phyloP scores from a whole-genome alignment of 441 rosid genomes.

The Kokia cookei region DNA sequence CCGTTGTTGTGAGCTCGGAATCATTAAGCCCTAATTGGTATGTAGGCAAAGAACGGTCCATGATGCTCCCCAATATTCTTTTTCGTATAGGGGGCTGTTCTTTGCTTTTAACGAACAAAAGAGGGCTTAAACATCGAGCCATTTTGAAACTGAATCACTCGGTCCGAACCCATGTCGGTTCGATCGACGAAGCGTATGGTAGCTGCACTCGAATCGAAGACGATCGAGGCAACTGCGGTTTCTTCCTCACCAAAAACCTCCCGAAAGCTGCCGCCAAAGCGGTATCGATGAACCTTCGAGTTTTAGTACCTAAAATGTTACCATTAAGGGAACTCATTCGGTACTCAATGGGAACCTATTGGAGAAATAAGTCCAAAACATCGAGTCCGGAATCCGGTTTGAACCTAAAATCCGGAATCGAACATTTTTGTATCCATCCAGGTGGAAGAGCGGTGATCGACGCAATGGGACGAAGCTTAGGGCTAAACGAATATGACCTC shows the following conservation, averaged over 20 bases:
- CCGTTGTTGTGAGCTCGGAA: constrained; percentile 11
- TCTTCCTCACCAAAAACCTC: constrained; percentile 10
- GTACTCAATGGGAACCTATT: neutral
- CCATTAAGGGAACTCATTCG: constrained; percentile 11
- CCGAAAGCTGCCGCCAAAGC: constrained; percentile 19
- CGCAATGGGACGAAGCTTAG: constrained; percentile 28
- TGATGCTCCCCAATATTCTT: constrained; percentile 19
- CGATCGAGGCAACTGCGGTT: neutral
- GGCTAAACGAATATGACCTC: constrained; percentile 24
- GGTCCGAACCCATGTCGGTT: constrained; percentile 14
- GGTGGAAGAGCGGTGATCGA: constrained; percentile 40
- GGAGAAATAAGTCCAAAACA: neutral
- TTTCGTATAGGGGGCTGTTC: constrained; percentile 19
- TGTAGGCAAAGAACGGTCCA: constrained; percentile 13
- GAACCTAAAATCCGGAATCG: constrained; percentile 30
- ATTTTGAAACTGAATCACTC: constrained; percentile 6
- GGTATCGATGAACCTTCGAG: constrained; percentile 7
- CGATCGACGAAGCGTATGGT: constrained; percentile 4
- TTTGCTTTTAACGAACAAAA: constrained; percentile 5
- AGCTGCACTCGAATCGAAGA: constrained; percentile 6
- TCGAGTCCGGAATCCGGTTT: constrained; percentile 1
- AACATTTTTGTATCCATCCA: constrained; percentile 39
- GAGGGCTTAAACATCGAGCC: neutral
- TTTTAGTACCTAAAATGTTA: constrained; percentile 4
- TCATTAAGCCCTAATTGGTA: constrained; percentile 12